Percentiles rank a stretch among this genome's conserved stretches.
Conservation (phyloP, 129 eudicot species). For the Calendula officinalis region DNA sequence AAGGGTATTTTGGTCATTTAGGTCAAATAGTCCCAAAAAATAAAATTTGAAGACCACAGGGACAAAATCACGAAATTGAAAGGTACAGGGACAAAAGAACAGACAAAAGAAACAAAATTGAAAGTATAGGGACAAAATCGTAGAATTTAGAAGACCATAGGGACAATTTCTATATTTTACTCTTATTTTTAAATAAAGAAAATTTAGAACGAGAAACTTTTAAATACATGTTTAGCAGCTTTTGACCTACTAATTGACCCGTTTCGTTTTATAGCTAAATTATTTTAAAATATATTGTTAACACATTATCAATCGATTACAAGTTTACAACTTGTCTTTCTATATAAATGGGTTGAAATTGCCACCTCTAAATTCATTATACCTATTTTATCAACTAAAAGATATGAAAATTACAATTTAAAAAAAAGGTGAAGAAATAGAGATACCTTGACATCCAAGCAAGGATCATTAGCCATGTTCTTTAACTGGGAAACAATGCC, state of each 20-base stretch:
- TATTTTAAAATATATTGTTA: not conserved
- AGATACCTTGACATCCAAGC: conserved; percentile 84
- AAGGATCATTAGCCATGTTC: conserved; percentile 77
- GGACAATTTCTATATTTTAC: not conserved
- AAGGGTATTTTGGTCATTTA: too few relatives aligned
- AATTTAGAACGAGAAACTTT: not conserved
- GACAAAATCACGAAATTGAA: too few relatives aligned
- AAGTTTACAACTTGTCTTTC: not conserved
- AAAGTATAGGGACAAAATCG: too few relatives aligned
- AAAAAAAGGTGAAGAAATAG: not conserved
- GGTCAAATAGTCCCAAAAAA: too few relatives aligned
- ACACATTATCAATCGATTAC: not conserved
- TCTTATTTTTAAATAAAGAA: not conserved
- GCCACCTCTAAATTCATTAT: not conserved
- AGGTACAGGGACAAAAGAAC: too few relatives aligned
- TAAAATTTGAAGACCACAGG: too few relatives aligned
- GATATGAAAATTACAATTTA: not conserved
- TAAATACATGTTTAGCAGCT: not conserved
- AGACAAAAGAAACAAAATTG: too few relatives aligned
- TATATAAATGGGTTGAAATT: not conserved
- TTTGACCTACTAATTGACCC: not conserved
- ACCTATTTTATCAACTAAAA: not conserved
- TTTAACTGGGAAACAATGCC: conserved; percentile 71
- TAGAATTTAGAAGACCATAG: too few relatives aligned
- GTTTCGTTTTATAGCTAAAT: not conserved